Conservation (phyloP, 495 filamentous ascomycete genomes). For the Durotheca rogersii region DNA sequence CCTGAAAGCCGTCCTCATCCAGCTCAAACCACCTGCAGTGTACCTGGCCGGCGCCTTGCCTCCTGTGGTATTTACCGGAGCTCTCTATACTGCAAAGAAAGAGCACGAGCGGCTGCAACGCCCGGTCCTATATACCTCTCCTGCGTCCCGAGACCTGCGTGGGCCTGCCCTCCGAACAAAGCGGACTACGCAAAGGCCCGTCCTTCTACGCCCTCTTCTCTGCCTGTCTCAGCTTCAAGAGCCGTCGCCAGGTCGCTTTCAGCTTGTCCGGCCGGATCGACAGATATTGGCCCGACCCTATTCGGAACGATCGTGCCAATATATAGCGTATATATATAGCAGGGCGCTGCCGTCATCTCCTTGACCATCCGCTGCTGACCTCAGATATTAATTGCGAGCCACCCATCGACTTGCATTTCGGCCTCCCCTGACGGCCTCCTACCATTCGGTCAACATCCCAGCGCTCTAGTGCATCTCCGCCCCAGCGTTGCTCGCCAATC, state of each 20-base stretch:
- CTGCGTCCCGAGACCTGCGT: constrained; percentile 37
- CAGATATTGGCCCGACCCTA: constrained; percentile 23
- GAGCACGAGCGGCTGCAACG: constrained; percentile 31
- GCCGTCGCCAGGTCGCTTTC: constrained; percentile 26
- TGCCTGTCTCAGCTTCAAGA: constrained; percentile 37
- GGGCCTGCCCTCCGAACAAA: constrained; percentile 30
- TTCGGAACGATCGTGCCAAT: constrained; percentile 27
- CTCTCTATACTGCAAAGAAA: constrained; percentile 25
- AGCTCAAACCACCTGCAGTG: constrained; percentile 30
- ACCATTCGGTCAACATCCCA: constrained; percentile 40
- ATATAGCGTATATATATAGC: no score
- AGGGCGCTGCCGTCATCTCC: constrained; percentile 36
- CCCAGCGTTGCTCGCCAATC: constrained; percentile 39
- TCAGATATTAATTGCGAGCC: constrained; percentile 38
- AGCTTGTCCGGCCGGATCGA: constrained; percentile 24
- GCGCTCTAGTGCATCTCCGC: constrained; percentile 40
- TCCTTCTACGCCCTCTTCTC: constrained; percentile 33
- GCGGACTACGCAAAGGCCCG: constrained; percentile 22
- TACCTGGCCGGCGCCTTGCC: constrained; percentile 29
- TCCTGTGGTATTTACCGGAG: constrained; percentile 27
- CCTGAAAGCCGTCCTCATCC: constrained; percentile 15
- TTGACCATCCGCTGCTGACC: constrained; percentile 39
- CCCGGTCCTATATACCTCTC: constrained; percentile 37
- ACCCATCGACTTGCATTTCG: constrained; percentile 18
- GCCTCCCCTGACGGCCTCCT: constrained; percentile 19